Percentiles rank a stretch among this genome's conserved stretches.
phyloP scores from a whole-genome alignment of 106 monocot species.

The Dioscorea zingiberensis region DNA sequence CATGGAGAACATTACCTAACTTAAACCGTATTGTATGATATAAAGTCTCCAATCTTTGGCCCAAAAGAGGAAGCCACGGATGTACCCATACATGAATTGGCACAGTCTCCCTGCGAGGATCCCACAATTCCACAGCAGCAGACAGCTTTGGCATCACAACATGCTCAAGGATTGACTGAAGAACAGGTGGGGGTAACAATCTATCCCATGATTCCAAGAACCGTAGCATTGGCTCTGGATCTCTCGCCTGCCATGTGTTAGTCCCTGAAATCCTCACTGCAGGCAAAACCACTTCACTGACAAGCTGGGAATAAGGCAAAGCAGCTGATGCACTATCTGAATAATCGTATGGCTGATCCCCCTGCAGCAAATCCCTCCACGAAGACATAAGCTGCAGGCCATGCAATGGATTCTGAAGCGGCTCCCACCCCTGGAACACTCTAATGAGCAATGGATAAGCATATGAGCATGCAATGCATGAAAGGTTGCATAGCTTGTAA shows the following conservation, averaged over 20 bases:
- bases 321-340: constrained; percentile 33
- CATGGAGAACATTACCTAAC: constrained; percentile 66
- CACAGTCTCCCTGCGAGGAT: constrained; percentile 68
- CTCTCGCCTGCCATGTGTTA: constrained; percentile 83
- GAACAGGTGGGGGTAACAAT: constrained; percentile 63
- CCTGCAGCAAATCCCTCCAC: constrained; percentile 72
- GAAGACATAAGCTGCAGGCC: constrained; percentile 63
- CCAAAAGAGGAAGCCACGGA: constrained; percentile 80
- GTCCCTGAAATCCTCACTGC: constrained; percentile 81
- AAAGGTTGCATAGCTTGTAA: constrained; percentile 77
- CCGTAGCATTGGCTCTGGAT: constrained; percentile 88
- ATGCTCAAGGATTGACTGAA: constrained; percentile 77
- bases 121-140: constrained; percentile 69
- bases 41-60: constrained; percentile 65
- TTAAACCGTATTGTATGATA: constrained; percentile 71
- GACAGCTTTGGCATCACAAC: constrained; percentile 85
- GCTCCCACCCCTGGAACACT: constrained; percentile 84
- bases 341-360: constrained; percentile 76
- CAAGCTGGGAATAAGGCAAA: constrained; percentile 63
- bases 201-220: constrained; percentile 79
- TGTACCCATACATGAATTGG: constrained; percentile 89
- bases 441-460: constrained; percentile 73
- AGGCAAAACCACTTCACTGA: constrained; percentile 72
- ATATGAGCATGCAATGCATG: constrained; percentile 62
- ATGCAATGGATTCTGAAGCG: constrained; percentile 66